Evolutionary conservation across 1,139 yeast genomes (phyloP).

Genomic region (Saccharomyces pastorianus): DNA sequence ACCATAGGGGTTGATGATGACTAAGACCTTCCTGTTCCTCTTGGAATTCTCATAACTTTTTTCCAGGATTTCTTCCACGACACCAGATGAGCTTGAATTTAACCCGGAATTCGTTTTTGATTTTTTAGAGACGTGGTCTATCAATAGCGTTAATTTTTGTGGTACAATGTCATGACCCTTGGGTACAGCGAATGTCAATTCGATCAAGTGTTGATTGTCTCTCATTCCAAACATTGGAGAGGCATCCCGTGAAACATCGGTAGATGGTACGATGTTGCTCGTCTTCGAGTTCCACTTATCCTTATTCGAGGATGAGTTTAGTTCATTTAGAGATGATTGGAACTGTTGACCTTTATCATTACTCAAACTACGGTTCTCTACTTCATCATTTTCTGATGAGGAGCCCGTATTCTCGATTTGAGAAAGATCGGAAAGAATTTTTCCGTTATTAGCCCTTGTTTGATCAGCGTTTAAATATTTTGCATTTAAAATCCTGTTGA

Average conservation of each 20-base stretch:
- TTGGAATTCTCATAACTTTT: conserved; percentile 36
- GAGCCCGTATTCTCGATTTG: neutral
- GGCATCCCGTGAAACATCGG: neutral
- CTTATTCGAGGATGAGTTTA: neutral
- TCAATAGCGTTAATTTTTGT: neutral
- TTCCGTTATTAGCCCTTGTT: neutral
- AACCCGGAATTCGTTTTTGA: neutral
- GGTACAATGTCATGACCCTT: conserved; percentile 3
- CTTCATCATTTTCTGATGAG: neutral
- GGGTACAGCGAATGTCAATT: conserved; percentile 2
- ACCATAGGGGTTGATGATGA: conserved; percentile 78
- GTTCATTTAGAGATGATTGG: neutral
- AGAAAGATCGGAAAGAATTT: neutral
- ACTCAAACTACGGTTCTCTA: neutral
- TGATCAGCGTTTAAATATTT: neutral
- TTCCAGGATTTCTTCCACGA: conserved; percentile 32
- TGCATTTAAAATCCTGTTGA: conserved; percentile 3
- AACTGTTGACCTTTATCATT: neutral
- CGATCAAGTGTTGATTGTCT: conserved; percentile 1
- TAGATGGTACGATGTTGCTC: neutral
- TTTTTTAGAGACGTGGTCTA: conserved; percentile 2
- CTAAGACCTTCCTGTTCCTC: conserved; percentile 46
- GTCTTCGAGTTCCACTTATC: neutral
- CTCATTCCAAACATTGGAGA: neutral
- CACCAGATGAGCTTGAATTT: conserved; percentile 9